These are phyloP conservation scores for Alloteropsis angusta DNA, from an alignment of 202 grass and related monocot genomes.

Conservation along the genomic window DNA sequence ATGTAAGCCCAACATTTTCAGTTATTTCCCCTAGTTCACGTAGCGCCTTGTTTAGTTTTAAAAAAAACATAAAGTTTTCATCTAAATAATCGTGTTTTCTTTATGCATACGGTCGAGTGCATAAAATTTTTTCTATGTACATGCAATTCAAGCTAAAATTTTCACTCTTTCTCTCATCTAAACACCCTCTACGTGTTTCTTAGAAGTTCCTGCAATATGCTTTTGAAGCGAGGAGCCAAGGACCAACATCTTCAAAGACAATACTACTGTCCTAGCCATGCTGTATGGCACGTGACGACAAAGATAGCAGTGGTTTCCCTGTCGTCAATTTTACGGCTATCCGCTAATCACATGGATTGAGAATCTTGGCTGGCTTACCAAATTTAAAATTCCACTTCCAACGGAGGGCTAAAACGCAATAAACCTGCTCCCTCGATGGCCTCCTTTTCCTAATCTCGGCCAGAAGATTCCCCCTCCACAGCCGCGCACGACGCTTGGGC, in stretches of 20 bases:
- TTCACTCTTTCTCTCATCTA: too few species aligned
- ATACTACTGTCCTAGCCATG: too few species aligned
- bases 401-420: background rate
- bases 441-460: conserved; percentile 10
- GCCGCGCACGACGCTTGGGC: background rate
- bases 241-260: background rate
- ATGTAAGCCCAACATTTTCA: background rate
- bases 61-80: too few species aligned
- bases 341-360: background rate
- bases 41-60: too few species aligned
- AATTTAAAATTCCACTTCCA: background rate
- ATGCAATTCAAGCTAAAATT: too few species aligned
- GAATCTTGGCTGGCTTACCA: background rate
- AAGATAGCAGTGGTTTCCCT: background rate
- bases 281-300: background rate
- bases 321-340: background rate
- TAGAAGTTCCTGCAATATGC: background rate
- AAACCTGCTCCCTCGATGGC: background rate
- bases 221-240: background rate
- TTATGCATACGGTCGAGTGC: too few species aligned
- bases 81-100: too few species aligned
- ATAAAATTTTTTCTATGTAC: too few species aligned
- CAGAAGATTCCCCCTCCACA: background rate
- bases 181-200: background rate
- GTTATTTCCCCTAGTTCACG: background rate